Evolutionary conservation across 2,329 filamentous ascomycete genomes (phyloP).

Genomic region (Pseudocercospora crystallina): DNA sequence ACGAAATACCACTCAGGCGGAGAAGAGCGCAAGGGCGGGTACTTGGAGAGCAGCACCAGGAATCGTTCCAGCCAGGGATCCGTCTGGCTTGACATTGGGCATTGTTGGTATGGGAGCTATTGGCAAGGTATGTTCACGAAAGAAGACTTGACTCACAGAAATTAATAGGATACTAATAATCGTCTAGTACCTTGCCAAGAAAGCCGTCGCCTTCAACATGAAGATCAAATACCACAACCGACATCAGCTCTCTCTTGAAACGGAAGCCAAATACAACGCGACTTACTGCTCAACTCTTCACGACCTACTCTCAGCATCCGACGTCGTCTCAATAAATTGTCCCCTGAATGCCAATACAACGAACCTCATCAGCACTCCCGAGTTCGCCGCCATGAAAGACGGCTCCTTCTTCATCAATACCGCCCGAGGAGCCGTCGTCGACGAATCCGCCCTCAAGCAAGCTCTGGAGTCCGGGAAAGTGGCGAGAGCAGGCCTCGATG

Average conservation of each 20-base stretch:
- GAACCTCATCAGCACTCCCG: constrained; percentile 39
- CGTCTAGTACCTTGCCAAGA: constrained; percentile 53
- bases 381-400: constrained; percentile 51
- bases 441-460: constrained; percentile 49
- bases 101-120: constrained; percentile 67
- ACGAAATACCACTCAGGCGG: constrained; percentile 36
- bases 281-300: constrained; percentile 52
- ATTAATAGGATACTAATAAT: background rate
- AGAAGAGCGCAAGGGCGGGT: constrained; percentile 13
- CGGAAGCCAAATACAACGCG: constrained; percentile 51
- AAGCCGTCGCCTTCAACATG: constrained; percentile 65
- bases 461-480: constrained; percentile 51
- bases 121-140: constrained; percentile 28
- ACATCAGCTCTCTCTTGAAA: constrained; percentile 44
- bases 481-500: constrained; percentile 50
- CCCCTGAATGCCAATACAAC: constrained; percentile 45
- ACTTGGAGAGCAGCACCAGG: constrained; percentile 11
- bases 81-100: constrained; percentile 60
- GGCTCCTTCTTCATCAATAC: constrained; percentile 54
- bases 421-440: constrained; percentile 50
- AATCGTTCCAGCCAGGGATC: constrained; percentile 53
- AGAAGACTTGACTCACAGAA: background rate
- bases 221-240: constrained; percentile 63
- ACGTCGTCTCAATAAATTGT: constrained; percentile 51
- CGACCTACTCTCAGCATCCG: constrained; percentile 41